Percentiles rank a stretch among this genome's conserved stretches.
phyloP scores from a whole-genome alignment of 305 asterid species.

The Fraxinus sp. region DNA sequence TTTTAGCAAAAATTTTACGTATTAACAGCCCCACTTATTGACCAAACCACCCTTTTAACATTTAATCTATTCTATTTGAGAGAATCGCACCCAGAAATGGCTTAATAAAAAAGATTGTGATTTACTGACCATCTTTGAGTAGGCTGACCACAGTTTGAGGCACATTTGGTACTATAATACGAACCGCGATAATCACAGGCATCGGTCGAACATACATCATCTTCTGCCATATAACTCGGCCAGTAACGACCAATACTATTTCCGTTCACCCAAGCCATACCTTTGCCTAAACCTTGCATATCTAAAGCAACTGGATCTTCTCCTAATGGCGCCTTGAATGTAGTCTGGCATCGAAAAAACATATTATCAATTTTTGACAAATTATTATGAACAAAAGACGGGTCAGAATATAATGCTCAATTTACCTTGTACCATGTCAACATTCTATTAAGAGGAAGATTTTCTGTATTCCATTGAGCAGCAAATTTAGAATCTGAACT shows the following conservation, averaged over 20 bases:
- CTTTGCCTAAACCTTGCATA: constrained; percentile 63
- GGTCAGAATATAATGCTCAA: neutral
- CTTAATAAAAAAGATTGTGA: neutral
- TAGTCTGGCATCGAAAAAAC: constrained; percentile 33
- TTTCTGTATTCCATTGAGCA: constrained; percentile 37
- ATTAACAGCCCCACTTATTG: too few relatives aligned
- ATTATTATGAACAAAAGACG: neutral
- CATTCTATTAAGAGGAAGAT: constrained; percentile 42
- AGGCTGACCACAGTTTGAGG: constrained; percentile 54
- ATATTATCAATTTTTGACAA: neutral
- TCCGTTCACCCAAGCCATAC: constrained; percentile 73
- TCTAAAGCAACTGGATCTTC: constrained; percentile 56
- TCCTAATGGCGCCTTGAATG: constrained; percentile 62
- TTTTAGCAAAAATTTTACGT: too few relatives aligned
- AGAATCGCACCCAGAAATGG: too few relatives aligned
- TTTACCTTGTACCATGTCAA: constrained; percentile 84
- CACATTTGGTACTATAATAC: constrained; percentile 44
- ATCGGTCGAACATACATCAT: constrained; percentile 39
- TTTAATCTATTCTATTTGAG: too few relatives aligned
- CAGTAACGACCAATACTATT: constrained; percentile 67
- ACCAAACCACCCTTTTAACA: too few relatives aligned
- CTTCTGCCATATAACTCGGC: constrained; percentile 51
- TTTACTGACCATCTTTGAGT: constrained; percentile 63
- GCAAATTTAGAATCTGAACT: neutral
- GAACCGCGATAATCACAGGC: constrained; percentile 73